Percentiles rank a stretch among this genome's conserved stretches.
These are phyloP conservation scores for Nidularia pulvinata DNA, from an alignment of 768 basidiomycete species.

Conservation along the genomic window DNA sequence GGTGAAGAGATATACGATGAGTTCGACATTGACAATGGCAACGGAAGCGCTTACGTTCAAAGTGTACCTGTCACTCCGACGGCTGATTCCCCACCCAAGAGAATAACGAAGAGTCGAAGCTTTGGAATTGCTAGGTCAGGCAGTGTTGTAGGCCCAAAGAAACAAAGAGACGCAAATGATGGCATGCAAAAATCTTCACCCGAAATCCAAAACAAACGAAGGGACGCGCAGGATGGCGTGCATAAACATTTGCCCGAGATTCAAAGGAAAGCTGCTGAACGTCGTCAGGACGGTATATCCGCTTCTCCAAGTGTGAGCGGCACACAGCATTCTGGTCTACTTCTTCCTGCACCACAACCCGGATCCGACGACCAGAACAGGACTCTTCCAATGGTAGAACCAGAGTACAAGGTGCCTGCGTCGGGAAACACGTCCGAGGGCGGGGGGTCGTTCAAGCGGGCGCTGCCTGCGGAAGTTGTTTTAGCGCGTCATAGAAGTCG, in stretches of 20 bases:
- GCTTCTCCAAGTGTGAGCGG: too few species aligned
- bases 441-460: not conserved
- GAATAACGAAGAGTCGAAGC: not conserved
- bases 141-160: not conserved
- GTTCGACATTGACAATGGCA: slow-evolving; percentile 79
- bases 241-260: too few species aligned
- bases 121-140: not conserved
- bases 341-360: too few species aligned
- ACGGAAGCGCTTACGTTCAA: slow-evolving; percentile 36
- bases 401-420: too few species aligned
- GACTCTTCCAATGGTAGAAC: too few species aligned
- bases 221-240: too few species aligned
- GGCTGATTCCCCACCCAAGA: not conserved
- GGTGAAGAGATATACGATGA: slow-evolving; percentile 95
- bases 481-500: too few species aligned
- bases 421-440: not conserved
- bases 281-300: too few species aligned
- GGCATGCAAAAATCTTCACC: not conserved
- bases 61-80: not conserved
- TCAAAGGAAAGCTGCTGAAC: too few species aligned
- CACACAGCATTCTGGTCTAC: too few species aligned
- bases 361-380: too few species aligned
- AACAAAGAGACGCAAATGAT: not conserved
- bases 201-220: not conserved
- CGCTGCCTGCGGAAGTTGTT: not conserved